Base-by-base conservation (phyloP, 176 grass and related monocot genomes). In the Cenchrus purpureus region DNA sequence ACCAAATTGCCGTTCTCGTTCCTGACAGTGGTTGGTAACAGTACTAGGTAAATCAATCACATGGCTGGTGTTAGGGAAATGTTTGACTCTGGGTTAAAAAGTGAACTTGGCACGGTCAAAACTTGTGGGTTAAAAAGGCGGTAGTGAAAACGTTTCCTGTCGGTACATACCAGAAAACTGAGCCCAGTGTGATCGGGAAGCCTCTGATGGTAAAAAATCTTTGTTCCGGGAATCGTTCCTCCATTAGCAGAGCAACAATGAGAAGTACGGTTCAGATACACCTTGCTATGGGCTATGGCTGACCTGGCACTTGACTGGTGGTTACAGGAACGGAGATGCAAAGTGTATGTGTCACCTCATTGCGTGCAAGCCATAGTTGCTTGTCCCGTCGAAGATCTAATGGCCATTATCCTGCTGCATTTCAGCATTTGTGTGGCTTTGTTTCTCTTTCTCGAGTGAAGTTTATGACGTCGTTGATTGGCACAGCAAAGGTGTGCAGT, bases 281-380 rank as follows among this genome's bases (percentile, higher is more conserved):
- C 8, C 8, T 60, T 1, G 65, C 65, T 53, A 17, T 19, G 54
- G 54, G 54, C 16, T 12, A 56, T 56, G 25, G 14, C 28, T 34
- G 31, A 54, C 8, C 20, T 69, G 13, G 12, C 43, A 46, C 65
- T 12, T 44, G 17, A 32, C n/a, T 22, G 57, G 20, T 22, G 20
- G 19, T 11, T n/a, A 43, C 19, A 78, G 1, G 28, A 71, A 25
- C 6, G 4, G 7, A 68, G 10, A 68, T 59, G 56, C 3, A 32
- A 20, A 20, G 10, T 52, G 54, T 20, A 43, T 46, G 63, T 44
- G 44, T 28, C n/a, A 60, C 29, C 51, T 10, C 4, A 65, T 88
- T 78, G 74, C 80, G 72, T 83, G 74, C 80, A 88, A 83, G 48
- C 46, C 59, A 76, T 76, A 78, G 65, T 88, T 88, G 64, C 73